Evolutionary conservation across 2,329 filamentous ascomycete species (phyloP).

Genomic region (Fusarium succisae): DNA sequence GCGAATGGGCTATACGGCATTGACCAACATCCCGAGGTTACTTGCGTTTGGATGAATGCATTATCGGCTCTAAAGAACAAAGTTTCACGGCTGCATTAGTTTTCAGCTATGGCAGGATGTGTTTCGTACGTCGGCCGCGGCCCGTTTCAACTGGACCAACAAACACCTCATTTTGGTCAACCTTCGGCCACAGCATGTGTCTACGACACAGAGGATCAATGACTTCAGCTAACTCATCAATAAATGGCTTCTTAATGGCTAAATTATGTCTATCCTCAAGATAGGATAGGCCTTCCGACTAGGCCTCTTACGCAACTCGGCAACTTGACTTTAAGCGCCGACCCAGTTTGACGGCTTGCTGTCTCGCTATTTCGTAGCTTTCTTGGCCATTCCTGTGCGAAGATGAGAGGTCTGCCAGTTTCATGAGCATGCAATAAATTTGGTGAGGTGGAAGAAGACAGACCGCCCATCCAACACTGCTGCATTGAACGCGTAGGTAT

Average conservation of each 20-base stretch:
- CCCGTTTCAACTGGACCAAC: neutral
- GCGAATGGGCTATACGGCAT: neutral
- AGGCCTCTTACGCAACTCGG: too few relatives aligned
- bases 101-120: neutral
- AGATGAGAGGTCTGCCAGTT: neutral
- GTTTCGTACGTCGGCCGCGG: neutral
- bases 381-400: neutral
- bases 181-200: neutral
- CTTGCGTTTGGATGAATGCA: accelerated
- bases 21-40: neutral
- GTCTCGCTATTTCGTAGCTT: too few relatives aligned
- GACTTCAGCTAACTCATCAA: accelerated
- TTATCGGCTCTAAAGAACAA: neutral
- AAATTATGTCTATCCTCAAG: neutral
- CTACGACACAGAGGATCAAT: neutral
- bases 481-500: neutral
- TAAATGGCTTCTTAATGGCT: neutral
- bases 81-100: neutral
- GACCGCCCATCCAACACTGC: neutral
- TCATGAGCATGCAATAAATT: neutral
- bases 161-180: neutral
- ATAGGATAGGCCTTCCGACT: neutral
- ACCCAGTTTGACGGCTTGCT: neutral
- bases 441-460: neutral
- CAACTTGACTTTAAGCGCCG: neutral